phyloP scores from a whole-genome alignment of 768 basidiomycete genomes.

The Suillus subalutaceus region DNA sequence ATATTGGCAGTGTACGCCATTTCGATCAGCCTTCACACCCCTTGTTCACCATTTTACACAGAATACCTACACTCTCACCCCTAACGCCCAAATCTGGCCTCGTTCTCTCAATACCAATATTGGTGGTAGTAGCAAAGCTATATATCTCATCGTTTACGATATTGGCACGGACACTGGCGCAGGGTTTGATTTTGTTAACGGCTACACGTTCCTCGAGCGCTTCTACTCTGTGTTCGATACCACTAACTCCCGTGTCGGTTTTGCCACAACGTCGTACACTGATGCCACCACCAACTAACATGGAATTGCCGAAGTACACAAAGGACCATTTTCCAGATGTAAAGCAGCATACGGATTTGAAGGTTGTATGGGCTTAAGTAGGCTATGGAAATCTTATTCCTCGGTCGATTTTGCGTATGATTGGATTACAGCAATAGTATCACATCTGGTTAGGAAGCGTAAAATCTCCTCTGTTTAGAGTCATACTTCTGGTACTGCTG shows the following conservation, averaged over 20 bases:
- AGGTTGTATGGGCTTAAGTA: background rate
- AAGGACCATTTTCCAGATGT: background rate
- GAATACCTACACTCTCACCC: constrained; percentile 40
- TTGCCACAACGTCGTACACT: constrained; percentile 32
- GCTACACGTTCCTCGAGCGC: constrained; percentile 57
- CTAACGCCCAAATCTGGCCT: constrained; percentile 47
- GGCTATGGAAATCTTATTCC: background rate
- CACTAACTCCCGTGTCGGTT: constrained; percentile 44
- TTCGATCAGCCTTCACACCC: too few relatives aligned
- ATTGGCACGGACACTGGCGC: constrained; percentile 43
- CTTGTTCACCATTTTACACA: constrained; percentile 7
- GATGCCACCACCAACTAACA: constrained; percentile 31
- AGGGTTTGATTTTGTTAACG: constrained; percentile 61
- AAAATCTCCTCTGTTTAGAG: background rate
- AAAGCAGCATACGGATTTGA: background rate
- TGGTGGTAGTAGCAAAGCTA: constrained; percentile 36
- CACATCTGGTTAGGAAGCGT: background rate
- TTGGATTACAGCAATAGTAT: background rate
- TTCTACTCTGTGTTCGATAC: constrained; percentile 73
- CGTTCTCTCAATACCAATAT: constrained; percentile 46
- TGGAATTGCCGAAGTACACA: background rate
- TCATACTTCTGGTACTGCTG: too few relatives aligned
- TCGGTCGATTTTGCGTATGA: background rate
- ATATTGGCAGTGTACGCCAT: constrained; percentile 9
- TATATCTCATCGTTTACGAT: constrained; percentile 43